Base-by-base conservation (phyloP, 1,284 basidiomycete species). In the Ceratobasidium papillatum region DNA sequence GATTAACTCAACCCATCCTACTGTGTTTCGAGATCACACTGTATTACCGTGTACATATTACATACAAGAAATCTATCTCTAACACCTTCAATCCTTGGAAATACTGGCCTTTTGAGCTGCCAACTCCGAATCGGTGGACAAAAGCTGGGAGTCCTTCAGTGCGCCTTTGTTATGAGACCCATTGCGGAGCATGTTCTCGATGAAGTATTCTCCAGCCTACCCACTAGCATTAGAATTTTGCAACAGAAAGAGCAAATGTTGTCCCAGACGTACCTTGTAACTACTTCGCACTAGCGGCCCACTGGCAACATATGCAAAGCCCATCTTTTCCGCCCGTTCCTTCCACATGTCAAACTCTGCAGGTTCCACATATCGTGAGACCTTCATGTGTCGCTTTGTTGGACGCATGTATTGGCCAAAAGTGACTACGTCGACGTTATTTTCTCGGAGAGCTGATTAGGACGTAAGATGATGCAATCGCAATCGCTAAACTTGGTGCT, bases 371-470 rank as follows among this genome's bases (percentile, higher is more conserved):
- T 99, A 99, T 27, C 94, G 92, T 78, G 95, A 91, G 7, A 99
- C 98, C 83, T 99, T 99, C 98, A 99, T 99, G 83, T 99, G 98
- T 41, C 92, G 88, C 83, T 99, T 99, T 1, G 98, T 99, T 0
- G 98, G 98, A 58, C 98, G 91, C 98, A 99, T 99, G 84, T 99
- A 99, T 84, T 99, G 98, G 0, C 98, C 98, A 81, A 99, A 99
- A 0, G 98, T 99, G 38, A 99, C 96, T 9, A 99, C 97, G 81
- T 99, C 96, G 43, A 99, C 97, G 77, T 90, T 86, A 77, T 91
- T 91, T 52, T 47, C 59, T 43, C 97, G 91, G 2, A 99, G 87
- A 78, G 97, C 97, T 95, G 80, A 41, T 38, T 51, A 45, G 52
- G 59, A 69, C 59, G 22, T 75, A 58, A 47, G 58, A 63, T 54